Conservation (phyloP, 768 basidiomycete genomes). For the Tephrocybe sp. region DNA sequence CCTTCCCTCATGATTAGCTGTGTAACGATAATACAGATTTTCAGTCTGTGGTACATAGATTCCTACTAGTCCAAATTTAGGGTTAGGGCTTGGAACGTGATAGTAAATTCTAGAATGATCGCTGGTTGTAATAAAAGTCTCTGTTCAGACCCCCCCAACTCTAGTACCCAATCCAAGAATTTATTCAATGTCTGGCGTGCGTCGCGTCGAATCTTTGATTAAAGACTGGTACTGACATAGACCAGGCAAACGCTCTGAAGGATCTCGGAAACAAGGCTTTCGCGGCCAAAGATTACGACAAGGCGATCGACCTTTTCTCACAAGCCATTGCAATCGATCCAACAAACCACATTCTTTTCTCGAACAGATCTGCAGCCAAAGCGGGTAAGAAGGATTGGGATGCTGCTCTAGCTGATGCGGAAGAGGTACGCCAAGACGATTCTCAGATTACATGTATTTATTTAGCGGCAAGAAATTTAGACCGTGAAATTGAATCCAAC, state of each 20-base stretch:
- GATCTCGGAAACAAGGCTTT: constrained; percentile 96
- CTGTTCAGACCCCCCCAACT: constrained; percentile 13
- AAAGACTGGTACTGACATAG: background rate
- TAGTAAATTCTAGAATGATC: constrained; percentile 31
- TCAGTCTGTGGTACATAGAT: constrained; percentile 36
- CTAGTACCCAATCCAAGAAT: constrained; percentile 24
- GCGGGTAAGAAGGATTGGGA: constrained; percentile 81
- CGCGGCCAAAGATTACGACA: constrained; percentile 88
- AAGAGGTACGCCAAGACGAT: constrained; percentile 59
- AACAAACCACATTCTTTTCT: constrained; percentile 85
- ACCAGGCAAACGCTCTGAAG: constrained; percentile 65
- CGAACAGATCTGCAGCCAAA: constrained; percentile 90
- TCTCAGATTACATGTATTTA: constrained; percentile 11
- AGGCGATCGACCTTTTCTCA: constrained; percentile 79
- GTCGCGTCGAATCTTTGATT: constrained; percentile 13
- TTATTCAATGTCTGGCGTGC: constrained; percentile 39
- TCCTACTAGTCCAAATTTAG: constrained; percentile 16
- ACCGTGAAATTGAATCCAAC: constrained; percentile 76
- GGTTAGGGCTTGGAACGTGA: constrained; percentile 28
- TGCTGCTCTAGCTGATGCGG: constrained; percentile 83
- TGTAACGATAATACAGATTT: too few relatives aligned
- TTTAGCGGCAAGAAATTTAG: constrained; percentile 36
- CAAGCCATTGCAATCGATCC: constrained; percentile 84
- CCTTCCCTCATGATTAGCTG: too few relatives aligned
- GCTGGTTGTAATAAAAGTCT: constrained; percentile 16